A percentile compares a stretch with the other conserved stretches of the same genome.
Evolutionary conservation across 768 basidiomycete species (phyloP).

Genomic region (Termitomyces sp.): DNA sequence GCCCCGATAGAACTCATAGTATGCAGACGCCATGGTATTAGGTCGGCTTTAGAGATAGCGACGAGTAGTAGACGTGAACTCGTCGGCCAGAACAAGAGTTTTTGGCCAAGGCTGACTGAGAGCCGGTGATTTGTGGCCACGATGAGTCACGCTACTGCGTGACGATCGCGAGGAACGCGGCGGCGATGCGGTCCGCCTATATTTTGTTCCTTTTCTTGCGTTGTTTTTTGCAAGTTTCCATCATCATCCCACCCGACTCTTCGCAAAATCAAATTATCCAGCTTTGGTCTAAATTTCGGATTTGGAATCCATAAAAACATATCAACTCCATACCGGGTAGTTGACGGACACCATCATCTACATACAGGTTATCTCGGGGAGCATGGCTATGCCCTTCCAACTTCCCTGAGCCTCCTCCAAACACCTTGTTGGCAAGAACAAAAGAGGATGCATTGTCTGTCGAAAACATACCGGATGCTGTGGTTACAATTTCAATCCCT

Average conservation of each 20-base stretch:
- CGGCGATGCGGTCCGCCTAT: neutral
- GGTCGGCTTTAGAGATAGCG: neutral
- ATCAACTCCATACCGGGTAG: no score
- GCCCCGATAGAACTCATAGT: conserved; percentile 91
- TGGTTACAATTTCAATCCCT: no score
- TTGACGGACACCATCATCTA: no score
- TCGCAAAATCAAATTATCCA: no score
- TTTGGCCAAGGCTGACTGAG: conserved; percentile 10
- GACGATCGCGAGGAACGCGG: neutral
- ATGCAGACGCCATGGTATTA: conserved; percentile 66
- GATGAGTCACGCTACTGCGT: neutral
- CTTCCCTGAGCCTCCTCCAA: neutral
- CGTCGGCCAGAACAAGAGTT: conserved; percentile 8
- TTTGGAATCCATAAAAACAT: no score
- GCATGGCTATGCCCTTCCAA: neutral
- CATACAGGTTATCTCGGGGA: neutral
- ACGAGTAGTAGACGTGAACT: conserved; percentile 1
- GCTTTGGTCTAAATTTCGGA: no score
- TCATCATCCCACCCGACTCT: no score
- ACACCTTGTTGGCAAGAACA: no score
- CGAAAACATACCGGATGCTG: no score
- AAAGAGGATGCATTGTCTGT: no score
- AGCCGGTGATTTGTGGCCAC: neutral
- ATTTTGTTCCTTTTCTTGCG: neutral
- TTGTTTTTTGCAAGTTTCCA: neutral